These are phyloP conservation scores for Hygrocybe coccinea DNA, from an alignment of 768 basidiomycete genomes.

Conservation along the genomic window DNA sequence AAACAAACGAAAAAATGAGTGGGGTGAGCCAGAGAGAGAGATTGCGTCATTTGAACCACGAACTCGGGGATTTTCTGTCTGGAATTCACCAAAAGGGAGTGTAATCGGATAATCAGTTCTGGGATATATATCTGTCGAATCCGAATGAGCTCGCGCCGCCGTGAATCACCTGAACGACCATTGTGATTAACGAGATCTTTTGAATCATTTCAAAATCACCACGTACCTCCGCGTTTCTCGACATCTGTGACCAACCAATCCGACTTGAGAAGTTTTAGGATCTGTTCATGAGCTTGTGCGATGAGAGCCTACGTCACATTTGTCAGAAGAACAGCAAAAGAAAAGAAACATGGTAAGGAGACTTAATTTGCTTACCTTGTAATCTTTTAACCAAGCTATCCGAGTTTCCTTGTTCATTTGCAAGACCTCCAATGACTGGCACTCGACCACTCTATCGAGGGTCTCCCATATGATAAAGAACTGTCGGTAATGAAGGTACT, in stretches of 20 bases:
- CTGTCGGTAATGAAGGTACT: conserved; percentile 74
- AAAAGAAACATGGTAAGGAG: not conserved
- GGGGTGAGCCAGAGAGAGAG: not conserved
- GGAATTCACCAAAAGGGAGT: conserved; percentile 64
- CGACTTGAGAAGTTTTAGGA: conserved; percentile 65
- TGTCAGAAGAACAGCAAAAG: not conserved
- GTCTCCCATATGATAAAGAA: conserved; percentile 75
- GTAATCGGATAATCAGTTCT: conserved; percentile 82
- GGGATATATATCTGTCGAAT: conserved; percentile 88
- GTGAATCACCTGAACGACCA: conserved; percentile 43
- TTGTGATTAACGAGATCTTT: conserved; percentile 1
- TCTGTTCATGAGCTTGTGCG: conserved; percentile 59
- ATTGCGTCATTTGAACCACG: conserved; percentile 23
- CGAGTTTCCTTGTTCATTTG: conserved; percentile 57
- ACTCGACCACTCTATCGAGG: conserved; percentile 57
- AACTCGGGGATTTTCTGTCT: conserved; percentile 61
- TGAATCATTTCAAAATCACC: not conserved
- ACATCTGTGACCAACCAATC: conserved; percentile 70
- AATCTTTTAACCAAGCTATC: conserved; percentile 59
- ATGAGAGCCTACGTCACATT: conserved; percentile 44
- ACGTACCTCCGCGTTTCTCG: conserved; percentile 39
- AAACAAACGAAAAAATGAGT: not conserved
- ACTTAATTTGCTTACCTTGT: conserved; percentile 41
- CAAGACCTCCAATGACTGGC: conserved; percentile 51
- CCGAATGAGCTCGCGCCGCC: conserved; percentile 64